Evolutionary conservation across 345 rosid genomes (phyloP), one percentile per base, ranked within the genome.

Genomic region (Moricandia arvensis): DNA sequence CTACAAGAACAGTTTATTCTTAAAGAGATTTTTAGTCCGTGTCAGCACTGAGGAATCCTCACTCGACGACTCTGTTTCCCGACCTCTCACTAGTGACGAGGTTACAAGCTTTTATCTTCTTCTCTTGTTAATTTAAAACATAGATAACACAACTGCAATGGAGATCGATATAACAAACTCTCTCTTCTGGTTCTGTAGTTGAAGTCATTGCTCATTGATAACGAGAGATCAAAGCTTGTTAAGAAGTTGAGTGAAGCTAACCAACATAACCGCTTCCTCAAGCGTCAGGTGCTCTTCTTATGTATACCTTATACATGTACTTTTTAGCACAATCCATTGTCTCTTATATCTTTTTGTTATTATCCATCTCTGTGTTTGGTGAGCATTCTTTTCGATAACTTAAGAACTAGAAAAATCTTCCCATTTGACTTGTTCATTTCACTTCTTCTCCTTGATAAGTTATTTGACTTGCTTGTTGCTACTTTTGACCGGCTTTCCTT

Each of bases 211-310:
- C 86, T 90, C 18, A 82, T 81, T 27, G 96, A 90, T 81, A 80
- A 89, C 8, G 93, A 90, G 64, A 91, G 98, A 81, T 75, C 80
- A 16, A 90, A 80, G 77, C 97, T 94, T 37, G 73, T 76, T 17
- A 87, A 68, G 63, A 94, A 89, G 72, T 76, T 89, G 54, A 91
- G 97, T 84, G 97, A 94, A 90, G 98, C 98, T 66, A 90, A 91
- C 84, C 98, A 94, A 79, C 97, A 90, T 47, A 90, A 89, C 75
- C 86, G 97, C 55, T 81, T 84, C 72, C 88, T 94, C 64, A 94
- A 86, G 77, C 88, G 97, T 30, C 95, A 87, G 96, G 98, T 93
- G 65, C 34, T 74, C 58, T 29, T 26, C 24, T 21, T 21, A 21
- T 21, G 2, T 21, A 2, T 21, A 0, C 24, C 1, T 21, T 21